Conservation (phyloP, 768 basidiomycete genomes). For the Boletus insuetus region DNA sequence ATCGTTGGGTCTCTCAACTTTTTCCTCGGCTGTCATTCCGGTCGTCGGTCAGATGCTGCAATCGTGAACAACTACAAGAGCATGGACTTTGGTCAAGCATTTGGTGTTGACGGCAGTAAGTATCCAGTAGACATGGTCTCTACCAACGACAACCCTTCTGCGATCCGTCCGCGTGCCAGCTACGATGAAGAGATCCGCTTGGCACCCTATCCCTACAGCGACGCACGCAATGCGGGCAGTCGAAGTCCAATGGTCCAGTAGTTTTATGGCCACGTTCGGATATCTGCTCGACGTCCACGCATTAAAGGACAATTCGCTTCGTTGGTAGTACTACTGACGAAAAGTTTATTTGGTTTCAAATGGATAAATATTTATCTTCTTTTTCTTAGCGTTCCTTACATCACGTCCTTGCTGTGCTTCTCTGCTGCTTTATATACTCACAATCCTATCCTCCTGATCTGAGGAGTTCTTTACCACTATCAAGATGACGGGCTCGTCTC, state of each 20-base stretch:
- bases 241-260: constrained; percentile 3
- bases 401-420: neutral
- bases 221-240: constrained; percentile 8
- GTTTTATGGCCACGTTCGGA: neutral
- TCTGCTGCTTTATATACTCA: neutral
- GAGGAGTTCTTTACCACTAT: neutral
- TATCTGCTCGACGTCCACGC: neutral
- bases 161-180: constrained; percentile 23
- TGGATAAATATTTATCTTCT: neutral
- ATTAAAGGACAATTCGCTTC: neutral
- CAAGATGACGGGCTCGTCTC: constrained; percentile 10
- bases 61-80: constrained; percentile 27
- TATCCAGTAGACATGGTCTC: constrained; percentile 9
- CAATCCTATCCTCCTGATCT: neutral
- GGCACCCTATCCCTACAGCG: constrained; percentile 34
- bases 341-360: neutral
- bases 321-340: neutral
- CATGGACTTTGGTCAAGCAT: constrained; percentile 39
- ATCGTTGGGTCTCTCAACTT: constrained; percentile 61
- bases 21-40: constrained; percentile 42
- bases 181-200: constrained; percentile 42
- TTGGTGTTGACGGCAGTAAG: constrained; percentile 31
- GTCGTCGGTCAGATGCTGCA: constrained; percentile 14
- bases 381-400: neutral
- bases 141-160: constrained; percentile 6